phyloP scores from a whole-genome alignment of 2,329 filamentous ascomycete species.

The Aspergillus quadricinctus region DNA sequence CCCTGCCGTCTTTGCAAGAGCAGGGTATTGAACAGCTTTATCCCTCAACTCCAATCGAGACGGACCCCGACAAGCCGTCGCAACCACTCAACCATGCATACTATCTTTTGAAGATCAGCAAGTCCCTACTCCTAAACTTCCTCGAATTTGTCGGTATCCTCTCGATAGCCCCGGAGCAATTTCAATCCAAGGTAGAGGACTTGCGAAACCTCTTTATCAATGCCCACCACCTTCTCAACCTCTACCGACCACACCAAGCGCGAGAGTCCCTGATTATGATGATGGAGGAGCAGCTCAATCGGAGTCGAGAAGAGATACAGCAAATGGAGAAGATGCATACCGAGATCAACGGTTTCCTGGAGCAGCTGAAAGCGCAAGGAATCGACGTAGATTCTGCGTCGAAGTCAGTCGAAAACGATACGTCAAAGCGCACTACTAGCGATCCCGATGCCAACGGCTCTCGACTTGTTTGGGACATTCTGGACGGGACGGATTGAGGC shows the following conservation, averaged over 20 bases:
- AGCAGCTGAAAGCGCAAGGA: constrained; percentile 31
- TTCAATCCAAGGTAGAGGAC: constrained; percentile 69
- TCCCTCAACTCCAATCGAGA: constrained; percentile 49
- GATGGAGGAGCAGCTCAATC: constrained; percentile 80
- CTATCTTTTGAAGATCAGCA: constrained; percentile 71
- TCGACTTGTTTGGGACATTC: constrained; percentile 35
- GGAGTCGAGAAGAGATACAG: constrained; percentile 68
- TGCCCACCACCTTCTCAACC: constrained; percentile 87
- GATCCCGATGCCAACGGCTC: constrained; percentile 25
- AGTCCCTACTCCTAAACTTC: constrained; percentile 83
- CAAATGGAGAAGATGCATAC: constrained; percentile 71
- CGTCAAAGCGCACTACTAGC: constrained; percentile 7
- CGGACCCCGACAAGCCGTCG: constrained; percentile 47
- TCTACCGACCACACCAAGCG: constrained; percentile 90
- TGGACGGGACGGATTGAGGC: constrained; percentile 30
- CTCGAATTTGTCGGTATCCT: constrained; percentile 75
- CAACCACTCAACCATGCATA: constrained; percentile 45
- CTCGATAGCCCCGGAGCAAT: constrained; percentile 61
- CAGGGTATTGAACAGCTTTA: constrained; percentile 69
- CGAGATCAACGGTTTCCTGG: constrained; percentile 51
- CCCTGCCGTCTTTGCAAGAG: constrained; percentile 63
- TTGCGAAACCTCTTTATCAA: constrained; percentile 81
- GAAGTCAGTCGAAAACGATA: constrained; percentile 3
- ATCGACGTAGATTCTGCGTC: constrained; percentile 14
- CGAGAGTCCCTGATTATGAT: constrained; percentile 79